Evolutionary conservation across 2,329 filamentous ascomycete genomes (phyloP).

Genomic region (Xylaria hypoxylon): DNA sequence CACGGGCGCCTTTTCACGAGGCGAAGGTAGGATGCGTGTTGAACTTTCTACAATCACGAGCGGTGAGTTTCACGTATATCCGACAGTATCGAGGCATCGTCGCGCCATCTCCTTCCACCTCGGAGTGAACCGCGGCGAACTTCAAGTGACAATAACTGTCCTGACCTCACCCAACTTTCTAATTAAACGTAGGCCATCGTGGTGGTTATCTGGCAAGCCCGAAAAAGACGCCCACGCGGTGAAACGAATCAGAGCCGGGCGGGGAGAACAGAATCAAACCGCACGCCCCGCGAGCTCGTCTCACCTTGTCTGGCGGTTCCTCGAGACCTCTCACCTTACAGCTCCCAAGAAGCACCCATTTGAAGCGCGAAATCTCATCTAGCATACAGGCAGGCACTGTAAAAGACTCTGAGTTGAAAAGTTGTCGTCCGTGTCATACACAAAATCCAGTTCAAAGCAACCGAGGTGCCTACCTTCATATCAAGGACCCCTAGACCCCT

Average conservation of each 20-base stretch:
- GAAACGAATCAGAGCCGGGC: neutral
- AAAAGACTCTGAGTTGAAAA: neutral
- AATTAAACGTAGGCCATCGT: slow-evolving; percentile 2
- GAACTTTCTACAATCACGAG: neutral
- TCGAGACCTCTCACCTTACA: slow-evolving; percentile 2
- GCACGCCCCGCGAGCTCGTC: slow-evolving; percentile 8
- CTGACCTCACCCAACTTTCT: slow-evolving; percentile 1
- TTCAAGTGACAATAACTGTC: slow-evolving; percentile 4
- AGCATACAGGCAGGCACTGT: slow-evolving; percentile 1
- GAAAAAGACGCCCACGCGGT: slow-evolving; percentile 8
- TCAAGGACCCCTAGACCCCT: slow-evolving; percentile 4
- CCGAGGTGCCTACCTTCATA: slow-evolving; percentile 6
- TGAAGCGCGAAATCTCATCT: slow-evolving; percentile 8
- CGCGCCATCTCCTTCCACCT: too few species aligned
- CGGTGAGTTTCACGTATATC: neutral
- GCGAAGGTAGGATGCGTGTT: too few species aligned
- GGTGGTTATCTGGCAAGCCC: slow-evolving; percentile 8
- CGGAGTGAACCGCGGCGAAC: too few species aligned
- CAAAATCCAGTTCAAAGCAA: slow-evolving; percentile 12
- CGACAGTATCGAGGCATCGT: neutral
- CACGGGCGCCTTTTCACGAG: too few species aligned
- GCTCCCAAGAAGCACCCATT: slow-evolving; percentile 6
- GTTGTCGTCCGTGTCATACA: slow-evolving; percentile 9
- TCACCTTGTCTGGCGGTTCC: neutral
- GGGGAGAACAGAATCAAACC: slow-evolving; percentile 4